phyloP scores from a whole-genome alignment of 2,329 filamentous ascomycete genomes.

The Dactylellina leptospora region DNA sequence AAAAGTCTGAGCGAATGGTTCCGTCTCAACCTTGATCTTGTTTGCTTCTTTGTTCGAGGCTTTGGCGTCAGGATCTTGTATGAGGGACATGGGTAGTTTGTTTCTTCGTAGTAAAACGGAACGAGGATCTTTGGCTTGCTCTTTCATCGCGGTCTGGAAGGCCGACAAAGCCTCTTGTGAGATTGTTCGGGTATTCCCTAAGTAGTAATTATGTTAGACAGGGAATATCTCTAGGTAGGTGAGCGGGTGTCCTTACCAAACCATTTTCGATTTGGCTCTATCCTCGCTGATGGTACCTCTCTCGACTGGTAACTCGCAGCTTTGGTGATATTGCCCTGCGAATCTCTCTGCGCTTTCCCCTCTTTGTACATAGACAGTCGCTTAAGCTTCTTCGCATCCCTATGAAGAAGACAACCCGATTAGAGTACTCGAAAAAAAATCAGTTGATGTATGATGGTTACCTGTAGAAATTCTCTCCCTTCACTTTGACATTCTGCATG shows the following conservation, averaged over 20 bases:
- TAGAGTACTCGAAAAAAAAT: neutral
- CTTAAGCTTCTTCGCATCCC: constrained; percentile 83
- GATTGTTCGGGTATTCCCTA: constrained; percentile 85
- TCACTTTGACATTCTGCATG: constrained; percentile 88
- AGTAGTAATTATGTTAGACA: neutral
- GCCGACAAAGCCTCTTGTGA: constrained; percentile 85
- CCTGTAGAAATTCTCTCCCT: constrained; percentile 96
- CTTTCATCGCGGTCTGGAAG: constrained; percentile 91
- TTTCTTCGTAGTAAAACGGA: constrained; percentile 89
- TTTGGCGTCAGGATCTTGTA: constrained; percentile 77
- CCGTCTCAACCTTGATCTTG: constrained; percentile 89
- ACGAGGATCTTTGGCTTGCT: constrained; percentile 89
- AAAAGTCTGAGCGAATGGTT: constrained; percentile 87
- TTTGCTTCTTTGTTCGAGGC: constrained; percentile 90
- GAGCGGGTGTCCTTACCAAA: constrained; percentile 65
- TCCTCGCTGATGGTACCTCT: constrained; percentile 81
- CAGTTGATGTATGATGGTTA: constrained; percentile 64
- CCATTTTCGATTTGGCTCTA: constrained; percentile 98
- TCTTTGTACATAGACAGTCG: constrained; percentile 89
- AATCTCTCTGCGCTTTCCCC: constrained; percentile 81
- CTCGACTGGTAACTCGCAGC: constrained; percentile 83
- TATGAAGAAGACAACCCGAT: constrained; percentile 5
- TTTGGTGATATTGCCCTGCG: constrained; percentile 82
- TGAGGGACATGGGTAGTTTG: constrained; percentile 94
- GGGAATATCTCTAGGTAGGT: neutral